A percentile compares a stretch with the other conserved stretches of the same genome.
These are phyloP conservation scores for Wallacemonas sp. DNA, from an alignment of 208 protist genomes.

Conservation along the genomic window DNA sequence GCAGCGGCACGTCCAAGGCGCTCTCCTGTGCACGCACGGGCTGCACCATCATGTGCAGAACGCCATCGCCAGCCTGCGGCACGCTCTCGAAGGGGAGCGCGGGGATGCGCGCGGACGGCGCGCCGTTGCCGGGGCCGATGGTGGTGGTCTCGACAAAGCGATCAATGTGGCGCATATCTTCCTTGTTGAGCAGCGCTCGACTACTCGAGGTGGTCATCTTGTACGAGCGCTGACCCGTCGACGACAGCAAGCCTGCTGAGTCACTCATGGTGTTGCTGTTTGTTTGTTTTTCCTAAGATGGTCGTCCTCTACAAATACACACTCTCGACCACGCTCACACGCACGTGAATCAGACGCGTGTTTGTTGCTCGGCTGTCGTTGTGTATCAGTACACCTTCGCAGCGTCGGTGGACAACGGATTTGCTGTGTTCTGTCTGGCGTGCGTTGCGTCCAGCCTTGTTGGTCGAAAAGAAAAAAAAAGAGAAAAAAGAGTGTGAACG, in stretches of 20 bases:
- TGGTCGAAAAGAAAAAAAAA: no score
- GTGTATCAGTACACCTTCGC: no score
- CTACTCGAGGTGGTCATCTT: constrained; percentile 48
- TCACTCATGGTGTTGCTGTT: background rate
- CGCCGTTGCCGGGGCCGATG: constrained; percentile 23
- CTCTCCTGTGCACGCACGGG: constrained; percentile 55
- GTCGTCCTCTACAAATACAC: no score
- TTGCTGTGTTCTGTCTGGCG: no score
- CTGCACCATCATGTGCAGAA: constrained; percentile 48
- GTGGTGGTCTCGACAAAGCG: constrained; percentile 54
- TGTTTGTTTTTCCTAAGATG: no score
- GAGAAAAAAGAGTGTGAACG: no score
- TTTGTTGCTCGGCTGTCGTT: no score
- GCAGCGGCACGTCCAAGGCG: constrained; percentile 79
- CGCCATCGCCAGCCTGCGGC: constrained; percentile 43
- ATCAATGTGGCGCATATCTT: constrained; percentile 55
- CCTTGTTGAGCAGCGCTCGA: constrained; percentile 49
- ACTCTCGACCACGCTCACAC: no score
- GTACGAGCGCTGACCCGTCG: constrained; percentile 59
- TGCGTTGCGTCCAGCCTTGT: no score
- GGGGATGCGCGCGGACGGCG: constrained; percentile 57
- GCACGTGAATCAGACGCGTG: no score
- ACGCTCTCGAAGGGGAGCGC: constrained; percentile 60
- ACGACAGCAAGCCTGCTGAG: constrained; percentile 24
- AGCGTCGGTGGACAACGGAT: no score